phyloP scores from a whole-genome alignment of 2,329 filamentous ascomycete genomes.

The Penicillium sp. region DNA sequence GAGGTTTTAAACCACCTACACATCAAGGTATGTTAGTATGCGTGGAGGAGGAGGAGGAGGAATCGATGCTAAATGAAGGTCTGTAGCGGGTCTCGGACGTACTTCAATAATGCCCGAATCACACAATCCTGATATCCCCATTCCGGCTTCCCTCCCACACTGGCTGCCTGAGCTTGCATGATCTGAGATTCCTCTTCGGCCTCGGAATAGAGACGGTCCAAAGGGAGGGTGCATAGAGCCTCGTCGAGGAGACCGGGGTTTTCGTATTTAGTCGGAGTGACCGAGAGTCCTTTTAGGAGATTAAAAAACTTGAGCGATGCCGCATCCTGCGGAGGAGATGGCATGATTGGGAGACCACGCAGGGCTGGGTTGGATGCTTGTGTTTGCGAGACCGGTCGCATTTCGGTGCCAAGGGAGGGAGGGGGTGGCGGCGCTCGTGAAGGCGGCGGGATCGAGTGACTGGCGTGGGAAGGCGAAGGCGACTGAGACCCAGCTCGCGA shows the following conservation, averaged over 20 bases:
- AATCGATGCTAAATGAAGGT: slow-evolving; percentile 1
- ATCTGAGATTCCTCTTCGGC: slow-evolving; percentile 93
- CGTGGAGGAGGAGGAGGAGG: neutral
- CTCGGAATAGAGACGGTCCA: slow-evolving; percentile 89
- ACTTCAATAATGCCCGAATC: slow-evolving; percentile 82
- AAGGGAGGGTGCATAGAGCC: slow-evolving; percentile 79
- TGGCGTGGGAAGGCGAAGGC: slow-evolving; percentile 49
- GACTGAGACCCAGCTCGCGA: slow-evolving; percentile 64
- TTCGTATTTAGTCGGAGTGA: slow-evolving; percentile 91
- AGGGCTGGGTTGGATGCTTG: slow-evolving; percentile 40
- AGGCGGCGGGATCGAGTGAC: slow-evolving; percentile 35
- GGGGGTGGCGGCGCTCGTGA: slow-evolving; percentile 44
- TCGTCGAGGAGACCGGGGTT: slow-evolving; percentile 94
- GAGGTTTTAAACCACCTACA: slow-evolving; percentile 89
- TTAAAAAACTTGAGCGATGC: slow-evolving; percentile 76
- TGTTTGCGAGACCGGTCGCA: slow-evolving; percentile 35
- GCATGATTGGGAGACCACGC: slow-evolving; percentile 70
- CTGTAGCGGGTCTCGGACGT: slow-evolving; percentile 41
- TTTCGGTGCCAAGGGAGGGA: slow-evolving; percentile 44
- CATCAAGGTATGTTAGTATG: slow-evolving; percentile 23
- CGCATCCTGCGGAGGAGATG: slow-evolving; percentile 74
- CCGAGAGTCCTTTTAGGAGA: slow-evolving; percentile 80
- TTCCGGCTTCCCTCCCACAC: slow-evolving; percentile 80
- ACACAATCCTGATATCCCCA: slow-evolving; percentile 99
- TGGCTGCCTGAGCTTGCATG: slow-evolving; percentile 82